Percentiles rank a stretch among this genome's conserved stretches.
These are phyloP conservation scores for Eudorina sp. DNA, from an alignment of 139 green algal species.

Conservation along the genomic window DNA sequence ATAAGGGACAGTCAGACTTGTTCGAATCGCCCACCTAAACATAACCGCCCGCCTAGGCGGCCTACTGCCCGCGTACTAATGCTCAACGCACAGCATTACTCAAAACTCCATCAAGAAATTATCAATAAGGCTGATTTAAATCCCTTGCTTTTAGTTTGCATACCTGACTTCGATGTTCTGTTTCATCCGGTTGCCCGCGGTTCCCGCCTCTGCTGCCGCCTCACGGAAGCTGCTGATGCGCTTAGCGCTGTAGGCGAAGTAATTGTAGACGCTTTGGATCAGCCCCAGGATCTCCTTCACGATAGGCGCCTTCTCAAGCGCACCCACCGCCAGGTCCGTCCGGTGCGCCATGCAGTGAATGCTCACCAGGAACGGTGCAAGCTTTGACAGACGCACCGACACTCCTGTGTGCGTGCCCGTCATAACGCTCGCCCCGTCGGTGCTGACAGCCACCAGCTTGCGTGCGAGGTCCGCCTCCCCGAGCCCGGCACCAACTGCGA, in stretches of 20 bases:
- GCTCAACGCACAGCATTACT: too few species aligned
- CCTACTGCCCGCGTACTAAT: too few species aligned
- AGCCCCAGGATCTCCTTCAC: neutral
- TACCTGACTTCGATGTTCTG: neutral
- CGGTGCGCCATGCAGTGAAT: conserved; percentile 23
- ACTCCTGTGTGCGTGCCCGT: neutral
- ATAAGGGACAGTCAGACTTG: too few species aligned
- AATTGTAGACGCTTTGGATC: neutral
- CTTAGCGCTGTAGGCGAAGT: neutral
- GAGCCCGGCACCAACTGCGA: neutral
- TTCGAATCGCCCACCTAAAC: too few species aligned
- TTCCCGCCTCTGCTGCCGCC: neutral
- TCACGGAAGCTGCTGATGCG: neutral
- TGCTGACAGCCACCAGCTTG: neutral
- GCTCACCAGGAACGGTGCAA: neutral
- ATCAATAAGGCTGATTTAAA: too few species aligned
- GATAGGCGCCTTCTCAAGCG: neutral
- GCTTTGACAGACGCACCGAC: neutral
- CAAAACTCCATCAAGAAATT: too few species aligned
- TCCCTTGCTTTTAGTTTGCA: too few species aligned
- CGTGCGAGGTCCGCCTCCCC: neutral
- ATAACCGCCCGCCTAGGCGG: too few species aligned
- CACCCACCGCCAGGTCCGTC: neutral
- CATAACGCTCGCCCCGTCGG: conserved; percentile 1
- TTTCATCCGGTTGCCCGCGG: neutral